A percentile compares a stretch with the other conserved stretches of the same genome.
phyloP scores from a whole-genome alignment of 495 filamentous ascomycete species.

The Hyaloscypha hepaticicola region DNA sequence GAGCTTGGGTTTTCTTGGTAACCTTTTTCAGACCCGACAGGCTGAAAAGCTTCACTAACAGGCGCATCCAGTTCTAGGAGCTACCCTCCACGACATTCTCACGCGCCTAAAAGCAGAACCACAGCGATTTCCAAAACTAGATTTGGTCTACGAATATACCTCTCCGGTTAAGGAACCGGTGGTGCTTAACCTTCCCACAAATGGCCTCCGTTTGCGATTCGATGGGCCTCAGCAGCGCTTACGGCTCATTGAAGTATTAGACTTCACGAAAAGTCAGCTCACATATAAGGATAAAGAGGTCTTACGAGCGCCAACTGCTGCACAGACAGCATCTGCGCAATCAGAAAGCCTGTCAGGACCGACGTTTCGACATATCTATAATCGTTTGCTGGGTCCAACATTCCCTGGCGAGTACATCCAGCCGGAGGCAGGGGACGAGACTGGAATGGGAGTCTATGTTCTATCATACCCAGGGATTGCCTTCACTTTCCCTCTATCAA shows the following conservation, averaged over 20 bases:
- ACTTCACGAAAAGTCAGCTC: conserved; percentile 83
- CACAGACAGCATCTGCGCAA: conserved; percentile 38
- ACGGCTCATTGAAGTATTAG: conserved; percentile 83
- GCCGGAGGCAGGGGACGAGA: conserved; percentile 50
- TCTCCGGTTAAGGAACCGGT: conserved; percentile 73
- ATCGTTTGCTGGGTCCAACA: conserved; percentile 84
- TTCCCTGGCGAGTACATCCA: conserved; percentile 88
- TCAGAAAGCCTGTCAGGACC: conserved; percentile 59
- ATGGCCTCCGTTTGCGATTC: conserved; percentile 87
- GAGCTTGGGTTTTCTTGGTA: conserved; percentile 77
- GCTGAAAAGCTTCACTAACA: not conserved
- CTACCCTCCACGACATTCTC: conserved; percentile 85
- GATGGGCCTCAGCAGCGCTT: conserved; percentile 91
- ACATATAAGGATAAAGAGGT: conserved; percentile 86
- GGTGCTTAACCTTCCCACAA: conserved; percentile 69
- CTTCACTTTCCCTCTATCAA: conserved; percentile 80
- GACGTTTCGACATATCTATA: conserved; percentile 87
- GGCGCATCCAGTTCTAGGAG: conserved; percentile 65
- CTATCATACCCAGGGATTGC: conserved; percentile 92
- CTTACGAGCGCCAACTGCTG: conserved; percentile 56
- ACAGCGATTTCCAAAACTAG: conserved; percentile 75
- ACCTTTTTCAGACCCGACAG: not conserved
- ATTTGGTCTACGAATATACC: conserved; percentile 69
- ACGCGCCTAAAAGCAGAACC: conserved; percentile 82
- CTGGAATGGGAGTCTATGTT: conserved; percentile 63